phyloP scores from a whole-genome alignment of 2,329 filamentous ascomycete genomes.

The Fusarium palustre region DNA sequence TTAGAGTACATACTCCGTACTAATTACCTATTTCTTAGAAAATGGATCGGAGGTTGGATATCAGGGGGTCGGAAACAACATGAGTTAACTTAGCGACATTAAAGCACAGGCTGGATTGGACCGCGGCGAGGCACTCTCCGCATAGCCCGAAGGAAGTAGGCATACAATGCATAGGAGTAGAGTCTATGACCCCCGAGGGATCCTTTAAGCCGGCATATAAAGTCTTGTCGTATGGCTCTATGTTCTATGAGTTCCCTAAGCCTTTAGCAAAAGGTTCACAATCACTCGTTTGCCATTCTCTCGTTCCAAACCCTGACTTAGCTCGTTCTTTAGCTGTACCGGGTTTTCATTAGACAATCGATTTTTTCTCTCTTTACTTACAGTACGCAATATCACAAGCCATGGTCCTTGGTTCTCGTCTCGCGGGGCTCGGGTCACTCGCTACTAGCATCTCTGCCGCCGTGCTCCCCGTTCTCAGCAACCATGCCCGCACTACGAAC shows the following conservation, averaged over 20 bases:
- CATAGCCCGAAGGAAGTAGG: not conserved
- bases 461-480: slow-evolving; percentile 6
- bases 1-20: too few relatives aligned
- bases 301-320: not conserved
- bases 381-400: not conserved
- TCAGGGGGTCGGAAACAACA: too few relatives aligned
- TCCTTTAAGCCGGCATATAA: not conserved
- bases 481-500: not conserved
- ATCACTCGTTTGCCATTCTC: not conserved
- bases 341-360: not conserved
- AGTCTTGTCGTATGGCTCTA: not conserved
- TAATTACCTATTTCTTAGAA: too few relatives aligned
- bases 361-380: not conserved
- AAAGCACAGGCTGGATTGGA: not conserved
- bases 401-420: slow-evolving; percentile 8
- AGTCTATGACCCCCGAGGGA: not conserved
- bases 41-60: too few relatives aligned
- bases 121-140: not conserved
- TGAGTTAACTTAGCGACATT: not conserved
- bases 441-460: slow-evolving; percentile 3
- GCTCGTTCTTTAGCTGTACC: slow-evolving; percentile 1
- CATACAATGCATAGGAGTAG: not conserved
- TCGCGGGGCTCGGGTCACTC: not conserved
- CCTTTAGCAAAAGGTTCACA: not conserved
- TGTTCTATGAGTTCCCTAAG: not conserved